Base-by-base conservation (phyloP, 1,284 basidiomycete genomes). In the Naganishia albida region DNA sequence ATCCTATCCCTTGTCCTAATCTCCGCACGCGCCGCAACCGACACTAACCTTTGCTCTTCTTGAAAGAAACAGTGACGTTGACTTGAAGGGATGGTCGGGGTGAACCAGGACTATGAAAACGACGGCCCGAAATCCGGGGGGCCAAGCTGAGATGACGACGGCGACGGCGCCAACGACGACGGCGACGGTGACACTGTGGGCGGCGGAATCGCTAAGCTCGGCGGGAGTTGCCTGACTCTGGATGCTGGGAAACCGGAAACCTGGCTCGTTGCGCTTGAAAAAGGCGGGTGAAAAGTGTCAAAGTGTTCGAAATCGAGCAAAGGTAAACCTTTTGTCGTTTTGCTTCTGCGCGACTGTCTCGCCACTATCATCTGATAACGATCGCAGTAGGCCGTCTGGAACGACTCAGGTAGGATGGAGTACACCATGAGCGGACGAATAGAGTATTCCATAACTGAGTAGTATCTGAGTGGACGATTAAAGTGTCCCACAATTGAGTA, bases 51-150 rank as follows among this genome's bases (percentile, higher is more conserved):
- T 53, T 53, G 60, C 49, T 50, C 59, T 62, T 51, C 30, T 60
- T 28, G 39, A 46, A 40, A 54, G 51, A 46, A 55, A 38, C 42
- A 56, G 44, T 25, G 52, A 26, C 51, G 4, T 60, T 60, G 56
- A 60, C 56, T 60, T 60, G 56, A 60, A 48, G 54, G 43, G 44
- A 52, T 38, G 42, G 52, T 44, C 42, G 62, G 51, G 52, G 52
- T 46, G 39, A 54, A n/a, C 34, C 53, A 42, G 40, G 34, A 43
- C 42, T 4, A 38, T 44, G n/a, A 28, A 48, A 34, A 46, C 8
- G 44, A 42, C 23, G 7, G n/a, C 13, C 7, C 12, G 28, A 38
- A n/a, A 44, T n/a, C 16, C 25, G 23, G 30, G 3, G 16, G 23
- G 26, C 20, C 12, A 23, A 38, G 16, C 44, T 28, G 52, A 54